Evolutionary conservation across 1,284 basidiomycete genomes (phyloP), one percentile per base, ranked within the genome.

Genomic region (Meripilus lineatus): DNA sequence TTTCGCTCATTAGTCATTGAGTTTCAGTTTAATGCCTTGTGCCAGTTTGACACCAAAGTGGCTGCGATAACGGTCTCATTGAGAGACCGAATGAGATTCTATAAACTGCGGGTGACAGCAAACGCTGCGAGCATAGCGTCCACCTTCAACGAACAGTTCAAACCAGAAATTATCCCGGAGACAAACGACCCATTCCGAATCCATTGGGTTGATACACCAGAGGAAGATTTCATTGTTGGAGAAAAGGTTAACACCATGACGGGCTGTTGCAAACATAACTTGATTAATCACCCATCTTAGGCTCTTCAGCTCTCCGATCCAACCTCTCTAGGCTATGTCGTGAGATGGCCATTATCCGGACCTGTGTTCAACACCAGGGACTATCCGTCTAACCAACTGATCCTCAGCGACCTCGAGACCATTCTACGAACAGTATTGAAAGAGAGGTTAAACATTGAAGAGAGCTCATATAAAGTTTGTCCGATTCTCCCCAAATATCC

Each of bases 31-130:
- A 42, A 42, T 18, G 5, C 17, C 40, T 37, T 43, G 42, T 18
- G 5, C 17, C 40, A 89, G 81, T 82, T 88, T 48, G 83, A 89
- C 47, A 70, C 74, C 21, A 91, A 89, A 58, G 74, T 91, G 15
- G 71, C 78, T 2, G 78, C 83, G 14, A 80, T 93, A 24, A 74
- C 80, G 8, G 69, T 79, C 20, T 91, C 89, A 14, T 71, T 94
- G 28, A 78, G 86, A 17, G 84, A 89, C 45, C 70, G 89, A 44
- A 91, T 95, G 86, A 75, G 84, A n/a, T 86, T 87, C 56, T 90
- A 91, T 65, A 92, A 93, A 62, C 71, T 93, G 36, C 77, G 83
- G 1, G 84, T 89, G 2, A 84, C 86, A 1, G 80, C 83, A 8
- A 86, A 89, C 53, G 83, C 84, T 6, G 75, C 74, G 15, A 75